A percentile compares a stretch with the other conserved stretches of the same genome.
Evolutionary conservation across 768 basidiomycete species (phyloP).

Genomic region (Lactarius deliciosus): DNA sequence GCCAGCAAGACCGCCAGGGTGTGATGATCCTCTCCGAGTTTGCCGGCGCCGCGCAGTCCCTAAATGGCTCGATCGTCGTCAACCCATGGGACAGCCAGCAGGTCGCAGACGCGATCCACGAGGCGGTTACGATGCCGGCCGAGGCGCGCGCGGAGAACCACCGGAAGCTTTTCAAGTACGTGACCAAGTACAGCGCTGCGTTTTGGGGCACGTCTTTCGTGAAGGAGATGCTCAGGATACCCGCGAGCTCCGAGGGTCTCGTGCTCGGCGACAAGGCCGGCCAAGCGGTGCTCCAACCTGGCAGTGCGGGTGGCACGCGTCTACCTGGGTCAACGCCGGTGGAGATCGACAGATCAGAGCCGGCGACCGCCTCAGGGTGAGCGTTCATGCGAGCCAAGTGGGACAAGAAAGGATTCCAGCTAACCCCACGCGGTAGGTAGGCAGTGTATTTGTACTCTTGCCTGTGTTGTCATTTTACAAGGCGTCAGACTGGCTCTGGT

Average conservation of each 20-base stretch:
- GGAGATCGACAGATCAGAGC: conserved; percentile 14
- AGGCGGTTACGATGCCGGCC: conserved; percentile 87
- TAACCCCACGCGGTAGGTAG: neutral
- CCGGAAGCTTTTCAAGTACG: conserved; percentile 93
- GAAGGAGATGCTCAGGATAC: conserved; percentile 72
- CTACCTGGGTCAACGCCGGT: conserved; percentile 14
- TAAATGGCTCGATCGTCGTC: conserved; percentile 95
- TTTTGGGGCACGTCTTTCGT: conserved; percentile 94
- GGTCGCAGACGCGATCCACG: conserved; percentile 95
- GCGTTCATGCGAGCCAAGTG: neutral
- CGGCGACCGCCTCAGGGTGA: neutral
- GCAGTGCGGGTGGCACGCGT: conserved; percentile 31
- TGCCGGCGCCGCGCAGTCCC: conserved; percentile 92
- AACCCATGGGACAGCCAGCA: conserved; percentile 99
- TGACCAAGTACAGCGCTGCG: conserved; percentile 89
- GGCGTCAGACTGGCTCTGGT: neutral
- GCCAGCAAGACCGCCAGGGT: conserved; percentile 89
- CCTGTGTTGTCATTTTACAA: neutral
- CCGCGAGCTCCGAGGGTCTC: conserved; percentile 24
- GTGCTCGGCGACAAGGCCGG: conserved; percentile 32
- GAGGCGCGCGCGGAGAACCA: conserved; percentile 89
- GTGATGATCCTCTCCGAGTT: conserved; percentile 99
- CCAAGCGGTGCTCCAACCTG: conserved; percentile 35
- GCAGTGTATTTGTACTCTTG: neutral
- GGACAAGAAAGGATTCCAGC: neutral